Evolutionary conservation across 768 basidiomycete genomes (phyloP).

Genomic region (Boletus pseudopeckii): DNA sequence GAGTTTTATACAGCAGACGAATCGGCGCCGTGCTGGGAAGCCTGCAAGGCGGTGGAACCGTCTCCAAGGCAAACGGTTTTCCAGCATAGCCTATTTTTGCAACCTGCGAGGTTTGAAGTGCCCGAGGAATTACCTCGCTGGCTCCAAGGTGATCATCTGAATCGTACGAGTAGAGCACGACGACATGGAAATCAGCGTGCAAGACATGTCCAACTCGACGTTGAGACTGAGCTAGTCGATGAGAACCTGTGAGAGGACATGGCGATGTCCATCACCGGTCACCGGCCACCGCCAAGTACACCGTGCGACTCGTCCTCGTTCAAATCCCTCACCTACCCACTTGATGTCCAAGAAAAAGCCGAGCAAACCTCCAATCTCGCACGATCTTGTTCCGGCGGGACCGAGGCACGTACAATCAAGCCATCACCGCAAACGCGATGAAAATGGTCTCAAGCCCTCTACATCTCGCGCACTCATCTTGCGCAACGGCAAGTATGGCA

Average conservation of each 20-base stretch:
- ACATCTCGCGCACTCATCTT: slow-evolving; percentile 72
- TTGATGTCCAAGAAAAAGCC: slow-evolving; percentile 35
- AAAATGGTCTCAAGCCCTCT: slow-evolving; percentile 53
- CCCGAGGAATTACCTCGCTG: not conserved
- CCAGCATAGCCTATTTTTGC: not conserved
- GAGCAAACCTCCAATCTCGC: slow-evolving; percentile 21
- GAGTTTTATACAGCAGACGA: not conserved
- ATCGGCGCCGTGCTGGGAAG: not conserved
- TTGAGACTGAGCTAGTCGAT: too few species aligned
- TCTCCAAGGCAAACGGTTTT: not conserved
- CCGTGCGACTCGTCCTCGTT: not conserved
- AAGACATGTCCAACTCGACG: not conserved
- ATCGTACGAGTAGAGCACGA: not conserved
- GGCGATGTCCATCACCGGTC: not conserved
- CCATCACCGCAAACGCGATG: slow-evolving; percentile 40
- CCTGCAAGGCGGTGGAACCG: not conserved
- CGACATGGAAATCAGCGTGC: too few species aligned
- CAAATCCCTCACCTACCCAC: not conserved
- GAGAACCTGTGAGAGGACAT: not conserved
- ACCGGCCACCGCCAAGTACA: too few species aligned
- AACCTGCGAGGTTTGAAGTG: not conserved
- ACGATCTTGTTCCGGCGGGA: slow-evolving; percentile 54
- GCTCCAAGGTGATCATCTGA: too few species aligned
- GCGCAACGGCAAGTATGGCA: slow-evolving; percentile 72
- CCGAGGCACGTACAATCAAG: slow-evolving; percentile 45